Evolutionary conservation across 1,139 yeast genomes (phyloP).

Genomic region (Candida glucosophila): DNA sequence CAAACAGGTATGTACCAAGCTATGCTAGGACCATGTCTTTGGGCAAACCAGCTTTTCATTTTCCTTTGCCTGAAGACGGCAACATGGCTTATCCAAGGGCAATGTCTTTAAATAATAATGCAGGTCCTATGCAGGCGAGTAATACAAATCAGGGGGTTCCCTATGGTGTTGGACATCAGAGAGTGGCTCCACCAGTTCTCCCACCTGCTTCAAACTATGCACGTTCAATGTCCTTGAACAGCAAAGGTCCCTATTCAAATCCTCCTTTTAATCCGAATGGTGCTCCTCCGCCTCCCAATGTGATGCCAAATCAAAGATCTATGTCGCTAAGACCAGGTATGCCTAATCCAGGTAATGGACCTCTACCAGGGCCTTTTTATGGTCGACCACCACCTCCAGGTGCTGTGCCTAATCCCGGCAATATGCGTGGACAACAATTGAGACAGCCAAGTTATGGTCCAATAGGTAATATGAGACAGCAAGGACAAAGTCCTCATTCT

Average conservation of each 20-base stretch:
- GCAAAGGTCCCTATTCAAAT: conserved; percentile 4
- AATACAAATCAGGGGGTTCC: too few species aligned
- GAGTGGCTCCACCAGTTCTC: conserved; percentile 15
- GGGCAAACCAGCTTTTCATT: conserved; percentile 8
- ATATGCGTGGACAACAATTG: too few species aligned
- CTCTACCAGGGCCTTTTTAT: conserved; percentile 1
- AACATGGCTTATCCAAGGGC: conserved; percentile 18
- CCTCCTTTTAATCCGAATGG: too few species aligned
- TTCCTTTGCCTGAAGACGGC: conserved; percentile 4
- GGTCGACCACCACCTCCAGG: conserved; percentile 1
- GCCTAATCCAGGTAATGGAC: conserved; percentile 2
- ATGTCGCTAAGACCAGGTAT: too few species aligned
- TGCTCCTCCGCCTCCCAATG: conserved; percentile 1
- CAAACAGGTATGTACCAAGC: conserved; percentile 20
- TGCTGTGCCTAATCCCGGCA: too few species aligned
- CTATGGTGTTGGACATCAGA: conserved; percentile 11
- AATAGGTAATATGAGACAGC: too few species aligned
- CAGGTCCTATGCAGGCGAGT: too few species aligned
- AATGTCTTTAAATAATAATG: conserved; percentile 16
- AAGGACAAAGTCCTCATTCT: too few species aligned
- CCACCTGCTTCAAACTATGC: conserved; percentile 6
- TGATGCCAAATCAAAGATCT: conserved; percentile 1
- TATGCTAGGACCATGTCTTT: conserved; percentile 44
- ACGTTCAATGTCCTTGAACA: conserved; percentile 9
- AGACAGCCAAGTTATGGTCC: too few species aligned